Conservation (phyloP, 2,329 filamentous ascomycete genomes). For the Zymoseptoria pseudotritici region DNA sequence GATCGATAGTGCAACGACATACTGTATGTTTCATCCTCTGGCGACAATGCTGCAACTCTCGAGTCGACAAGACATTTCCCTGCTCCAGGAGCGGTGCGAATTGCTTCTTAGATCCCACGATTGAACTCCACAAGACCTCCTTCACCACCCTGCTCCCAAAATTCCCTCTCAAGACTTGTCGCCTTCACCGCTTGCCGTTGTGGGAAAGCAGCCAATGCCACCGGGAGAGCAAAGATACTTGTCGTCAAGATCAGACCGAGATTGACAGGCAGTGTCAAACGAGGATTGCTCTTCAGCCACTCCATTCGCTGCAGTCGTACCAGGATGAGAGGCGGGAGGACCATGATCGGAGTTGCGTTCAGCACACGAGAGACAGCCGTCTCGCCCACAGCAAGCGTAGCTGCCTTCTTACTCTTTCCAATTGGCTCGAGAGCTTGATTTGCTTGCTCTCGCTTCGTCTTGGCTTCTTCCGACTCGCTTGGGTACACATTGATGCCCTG, state of each 20-base stretch:
- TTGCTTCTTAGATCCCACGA: constrained; percentile 63
- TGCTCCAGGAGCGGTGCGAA: background rate
- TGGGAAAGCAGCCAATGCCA: constrained; percentile 87
- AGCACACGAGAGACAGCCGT: constrained; percentile 86
- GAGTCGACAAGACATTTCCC: background rate
- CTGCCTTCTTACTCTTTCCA: constrained; percentile 82
- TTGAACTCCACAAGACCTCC: constrained; percentile 91
- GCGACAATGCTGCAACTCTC: too few species aligned
- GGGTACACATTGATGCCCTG: constrained; percentile 89
- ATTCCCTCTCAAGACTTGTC: constrained; percentile 72
- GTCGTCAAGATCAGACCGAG: constrained; percentile 78
- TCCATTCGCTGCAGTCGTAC: constrained; percentile 75
- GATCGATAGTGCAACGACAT: background rate
- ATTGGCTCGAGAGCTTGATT: constrained; percentile 45
- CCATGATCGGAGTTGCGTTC: constrained; percentile 96
- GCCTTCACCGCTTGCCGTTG: constrained; percentile 78
- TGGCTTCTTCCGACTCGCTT: constrained; percentile 63
- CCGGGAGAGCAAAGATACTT: constrained; percentile 77
- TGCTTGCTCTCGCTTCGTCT: constrained; percentile 43
- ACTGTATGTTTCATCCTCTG: background rate
- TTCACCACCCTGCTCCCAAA: constrained; percentile 71
- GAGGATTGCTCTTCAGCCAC: constrained; percentile 72
- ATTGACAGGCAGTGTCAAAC: constrained; percentile 74
- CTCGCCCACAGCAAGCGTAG: constrained; percentile 82
- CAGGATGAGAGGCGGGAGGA: constrained; percentile 78